Evolutionary conservation across 306 rosid genomes (phyloP), one percentile per base, ranked within the genome.

Genomic region (Cicer judaicum): DNA sequence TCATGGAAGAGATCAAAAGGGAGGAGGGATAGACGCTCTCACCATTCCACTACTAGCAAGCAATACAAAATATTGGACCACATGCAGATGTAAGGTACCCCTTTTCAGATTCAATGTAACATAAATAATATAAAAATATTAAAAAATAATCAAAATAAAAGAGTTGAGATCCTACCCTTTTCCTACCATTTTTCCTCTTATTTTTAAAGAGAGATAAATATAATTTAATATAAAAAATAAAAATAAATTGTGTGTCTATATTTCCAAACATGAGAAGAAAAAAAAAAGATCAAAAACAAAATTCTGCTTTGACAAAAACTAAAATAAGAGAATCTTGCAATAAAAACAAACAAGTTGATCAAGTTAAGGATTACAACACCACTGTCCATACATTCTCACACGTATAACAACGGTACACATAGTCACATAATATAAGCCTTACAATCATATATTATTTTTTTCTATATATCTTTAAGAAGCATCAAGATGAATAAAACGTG

Each of bases 311-410:
- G 29, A 19, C 13, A 11, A 52, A 21, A 56, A 39, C 7, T 42
- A 36, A 24, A 24, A 24, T 24, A 24, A 14, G 8, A 14, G 56
- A 1, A 15, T 14, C 1, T 7, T 52, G 49, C 52, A 44, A 43
- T 52, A 73, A 63, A 54, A 42, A 83, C 80, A 78, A 64, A 42
- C 66, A 56, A 79, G 72, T 56, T 68, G 74, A 79, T 74, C n/a
- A 69, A 7, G 38, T 44, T 62, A 0, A 10, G 56, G 80, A 62
- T 74, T 63, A 46, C 53, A 39, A 29, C 7, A 55, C 43, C 78
- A 39, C 69, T 12, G 83, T 83, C 86, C 86, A 83, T 70, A 74
- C 83, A 36, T 75, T 83, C 70, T 81, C 59, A 55, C 79, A 75
- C 50, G 63, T 56, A 46, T 71, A n/a, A 48, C 52, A 74, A 1